Evolutionary conservation across 768 basidiomycete genomes (phyloP), one percentile per base, ranked within the genome.

Genomic region (Russula vinacea): DNA sequence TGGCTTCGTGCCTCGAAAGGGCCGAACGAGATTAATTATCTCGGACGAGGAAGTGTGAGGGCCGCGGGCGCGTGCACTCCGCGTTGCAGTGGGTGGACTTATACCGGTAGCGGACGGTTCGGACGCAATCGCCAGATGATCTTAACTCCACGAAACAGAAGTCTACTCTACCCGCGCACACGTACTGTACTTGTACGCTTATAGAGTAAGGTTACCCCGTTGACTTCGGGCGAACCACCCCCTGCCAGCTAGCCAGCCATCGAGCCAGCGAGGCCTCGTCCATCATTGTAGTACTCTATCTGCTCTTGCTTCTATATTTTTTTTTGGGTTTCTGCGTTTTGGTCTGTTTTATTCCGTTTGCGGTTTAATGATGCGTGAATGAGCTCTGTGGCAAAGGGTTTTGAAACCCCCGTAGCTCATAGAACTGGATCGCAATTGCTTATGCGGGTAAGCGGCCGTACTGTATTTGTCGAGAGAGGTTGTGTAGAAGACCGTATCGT

Each of bases 1-100:
- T 29, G 39, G 60, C 4, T 32, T 8, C 17, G 16, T 56, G 56
- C 62, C 55, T 40, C 71, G 70, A 67, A 76, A 72, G 56, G 69
- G 72, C 24, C 72, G 72, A 47, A n/a, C 1, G 44, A 47, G 45
- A 2, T 45, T 77, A 14, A 72, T 79, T 37, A 59, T 78, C 35
- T 79, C 77, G 40, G 78, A 79, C 45, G 74, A 75, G 58, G 78
- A 79, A 54, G 77, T 76, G 17, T 70, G 32, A 69, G 37, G 32
- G 58, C 64, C 64, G 64, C 58, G 64, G 63, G 58, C 63, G 58
- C 64, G 64, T 65, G 53, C 58, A 65, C 64, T 56, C 64, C 59
- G 64, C 64, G 64, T 60, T 47, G 64, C 37, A 39, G 13, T 50
- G 14, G n/a, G 14, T 26, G 55, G 47, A 29, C 14, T 45, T 45